Evolutionary conservation across 2,329 filamentous ascomycete species (phyloP).

Genomic region (Alternaria burnsii): DNA sequence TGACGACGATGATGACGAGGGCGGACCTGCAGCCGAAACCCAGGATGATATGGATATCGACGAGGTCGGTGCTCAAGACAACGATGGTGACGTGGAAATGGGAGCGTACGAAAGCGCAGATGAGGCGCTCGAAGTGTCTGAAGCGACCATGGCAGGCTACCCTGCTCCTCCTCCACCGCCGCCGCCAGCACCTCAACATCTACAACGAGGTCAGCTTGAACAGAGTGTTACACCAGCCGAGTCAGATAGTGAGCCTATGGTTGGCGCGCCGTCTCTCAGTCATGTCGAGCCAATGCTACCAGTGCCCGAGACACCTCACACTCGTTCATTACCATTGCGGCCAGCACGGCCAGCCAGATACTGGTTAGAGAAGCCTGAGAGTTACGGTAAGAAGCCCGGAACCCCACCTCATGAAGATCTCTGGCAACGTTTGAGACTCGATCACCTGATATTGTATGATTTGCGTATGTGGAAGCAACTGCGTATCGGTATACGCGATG

Average conservation of each 20-base stretch:
- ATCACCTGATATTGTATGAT: constrained; percentile 95
- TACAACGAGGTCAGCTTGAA: constrained; percentile 58
- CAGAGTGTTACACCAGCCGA: constrained; percentile 74
- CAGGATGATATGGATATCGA: constrained; percentile 60
- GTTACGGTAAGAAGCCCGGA: constrained; percentile 69
- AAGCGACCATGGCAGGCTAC: constrained; percentile 80
- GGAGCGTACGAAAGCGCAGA: constrained; percentile 60
- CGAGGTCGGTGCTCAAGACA: constrained; percentile 56
- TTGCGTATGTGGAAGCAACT: constrained; percentile 96
- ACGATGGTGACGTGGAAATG: constrained; percentile 61
- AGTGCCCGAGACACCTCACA: constrained; percentile 80
- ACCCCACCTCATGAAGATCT: constrained; percentile 83
- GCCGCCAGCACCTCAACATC: constrained; percentile 24
- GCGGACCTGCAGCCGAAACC: constrained; percentile 51
- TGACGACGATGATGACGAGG: constrained; percentile 59
- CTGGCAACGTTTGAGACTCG: constrained; percentile 85
- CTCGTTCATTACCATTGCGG: constrained; percentile 54
- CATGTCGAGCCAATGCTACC: constrained; percentile 72
- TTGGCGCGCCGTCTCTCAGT: constrained; percentile 65
- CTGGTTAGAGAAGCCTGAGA: constrained; percentile 83
- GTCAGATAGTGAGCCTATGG: constrained; percentile 73
- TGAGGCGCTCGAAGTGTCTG: constrained; percentile 75
- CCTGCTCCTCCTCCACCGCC: constrained; percentile 61
- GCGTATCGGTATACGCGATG: constrained; percentile 85
- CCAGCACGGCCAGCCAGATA: constrained; percentile 76